Evolutionary conservation across 225 moss, liverwort and hornwort genomes (phyloP), one percentile per base, ranked within the genome.

Genomic region (Bryum argenteum): DNA sequence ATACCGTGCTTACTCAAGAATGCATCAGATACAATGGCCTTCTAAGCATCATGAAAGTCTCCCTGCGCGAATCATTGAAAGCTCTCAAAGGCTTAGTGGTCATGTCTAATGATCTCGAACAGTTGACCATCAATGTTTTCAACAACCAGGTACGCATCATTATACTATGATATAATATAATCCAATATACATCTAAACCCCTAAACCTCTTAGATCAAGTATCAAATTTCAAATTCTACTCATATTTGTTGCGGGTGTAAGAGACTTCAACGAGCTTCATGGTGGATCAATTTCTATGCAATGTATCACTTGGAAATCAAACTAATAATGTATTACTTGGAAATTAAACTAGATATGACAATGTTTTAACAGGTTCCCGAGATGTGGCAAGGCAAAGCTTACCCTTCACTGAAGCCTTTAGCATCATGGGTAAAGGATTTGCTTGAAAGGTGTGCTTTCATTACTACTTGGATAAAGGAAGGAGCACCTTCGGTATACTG

Each of bases 311-410:
- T 17, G 9, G n/a, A 54, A 18, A 18, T 16, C 8, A 15, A 58
- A 8, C 4, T 58, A 12, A 18, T 53, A 18, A 53, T 19, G 19
- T 53, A 19, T 53, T 9, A 53, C 19, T 18, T 17, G 9, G n/a
- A 54, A 18, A 18, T 16, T 16, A 15, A 58, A 8, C 4, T 58
- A 12, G 17, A 16, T 33, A 14, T 15, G 17, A 15, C 38, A 21
- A 8, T 59, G 14, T 9, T 0, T 0, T 17, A 10, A 15, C 1
- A 93, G 93, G 80, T 93, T 63, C 90, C 90, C 23, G 89, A 89
- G 16, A 85, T 93, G 85, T 93, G 93, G 93, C 85, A 89, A 79
- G 73, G 87, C 20, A 93, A 93, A 72, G 90, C 93, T 9, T 93
- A 93, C 62, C 93, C 93, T 1, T 93, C 93, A 11, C 65, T 93